Evolutionary conservation across 202 grass and related monocot species (phyloP).

Genomic region (Hordeum pubiflorum): DNA sequence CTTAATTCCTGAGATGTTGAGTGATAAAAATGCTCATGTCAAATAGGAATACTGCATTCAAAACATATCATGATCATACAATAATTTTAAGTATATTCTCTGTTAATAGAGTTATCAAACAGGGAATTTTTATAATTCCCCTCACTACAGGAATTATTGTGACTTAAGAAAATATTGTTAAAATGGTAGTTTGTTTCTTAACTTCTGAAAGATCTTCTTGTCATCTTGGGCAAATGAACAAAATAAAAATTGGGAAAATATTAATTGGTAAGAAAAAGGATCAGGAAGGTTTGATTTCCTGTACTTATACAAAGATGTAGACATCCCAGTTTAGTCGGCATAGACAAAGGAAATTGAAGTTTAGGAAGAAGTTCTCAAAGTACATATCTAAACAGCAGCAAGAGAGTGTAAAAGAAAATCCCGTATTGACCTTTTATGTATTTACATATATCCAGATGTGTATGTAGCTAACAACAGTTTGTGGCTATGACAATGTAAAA

Average conservation of each 20-base stretch:
- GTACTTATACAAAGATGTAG: not conserved
- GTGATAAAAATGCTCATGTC: not conserved
- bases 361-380: not conserved
- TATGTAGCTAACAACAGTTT: not conserved
- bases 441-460: not conserved
- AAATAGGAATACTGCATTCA: not conserved
- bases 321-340: not conserved
- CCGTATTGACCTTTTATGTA: not conserved
- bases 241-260: not conserved
- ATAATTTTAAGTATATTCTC: not conserved
- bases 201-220: not conserved
- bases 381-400: not conserved
- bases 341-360: not conserved
- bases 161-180: not conserved
- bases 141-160: not conserved
- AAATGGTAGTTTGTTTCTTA: not conserved
- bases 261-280: not conserved
- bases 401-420: not conserved
- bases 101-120: not conserved
- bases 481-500: not conserved
- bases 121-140: not conserved
- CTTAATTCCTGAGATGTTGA: not conserved
- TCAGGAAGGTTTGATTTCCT: not conserved
- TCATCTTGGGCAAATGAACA: not conserved
- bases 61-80: not conserved